phyloP scores from a whole-genome alignment of 495 filamentous ascomycete genomes.

The Aspergillus sclerotiicarbonarius region DNA sequence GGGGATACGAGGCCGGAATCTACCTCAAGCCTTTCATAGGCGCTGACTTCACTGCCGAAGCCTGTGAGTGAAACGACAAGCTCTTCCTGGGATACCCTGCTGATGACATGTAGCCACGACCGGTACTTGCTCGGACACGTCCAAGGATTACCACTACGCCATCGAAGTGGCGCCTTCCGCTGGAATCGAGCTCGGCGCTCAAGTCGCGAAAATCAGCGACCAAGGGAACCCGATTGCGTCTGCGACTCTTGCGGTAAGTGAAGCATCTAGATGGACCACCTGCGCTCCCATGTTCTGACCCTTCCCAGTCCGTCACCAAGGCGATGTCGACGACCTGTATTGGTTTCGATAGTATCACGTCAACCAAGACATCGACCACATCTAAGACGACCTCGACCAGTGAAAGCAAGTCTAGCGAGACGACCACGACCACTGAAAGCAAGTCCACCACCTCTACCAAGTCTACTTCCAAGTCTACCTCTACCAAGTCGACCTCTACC shows the following conservation, averaged over 20 bases:
- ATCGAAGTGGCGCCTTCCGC: slow-evolving; percentile 17
- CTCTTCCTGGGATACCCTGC: not conserved
- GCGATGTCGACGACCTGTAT: slow-evolving; percentile 4
- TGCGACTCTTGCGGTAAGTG: slow-evolving; percentile 19
- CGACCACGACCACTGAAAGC: not conserved
- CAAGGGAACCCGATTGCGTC: slow-evolving; percentile 14
- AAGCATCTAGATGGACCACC: not conserved
- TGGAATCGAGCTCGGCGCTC: slow-evolving; percentile 19
- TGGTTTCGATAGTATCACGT: slow-evolving; percentile 3
- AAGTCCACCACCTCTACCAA: not conserved
- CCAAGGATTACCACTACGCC: slow-evolving; percentile 14
- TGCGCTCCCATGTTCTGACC: not conserved
- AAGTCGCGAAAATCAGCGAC: slow-evolving; percentile 11
- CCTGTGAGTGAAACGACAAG: slow-evolving; percentile 18
- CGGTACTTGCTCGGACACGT: slow-evolving; percentile 13
- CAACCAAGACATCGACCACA: slow-evolving; percentile 1
- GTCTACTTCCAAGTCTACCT: not conserved
- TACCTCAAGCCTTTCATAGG: slow-evolving; percentile 32
- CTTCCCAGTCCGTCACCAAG: not conserved
- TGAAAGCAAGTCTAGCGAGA: not conserved
- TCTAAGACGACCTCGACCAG: not conserved
- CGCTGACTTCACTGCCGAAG: slow-evolving; percentile 23
- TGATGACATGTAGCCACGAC: slow-evolving; percentile 17
- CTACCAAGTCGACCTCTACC: not conserved
- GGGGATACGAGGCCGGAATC: slow-evolving; percentile 34